Evolutionary conservation across 1,284 basidiomycete genomes (phyloP), one percentile per base, ranked within the genome.

Genomic region (Microstroma glucosiphilum): DNA sequence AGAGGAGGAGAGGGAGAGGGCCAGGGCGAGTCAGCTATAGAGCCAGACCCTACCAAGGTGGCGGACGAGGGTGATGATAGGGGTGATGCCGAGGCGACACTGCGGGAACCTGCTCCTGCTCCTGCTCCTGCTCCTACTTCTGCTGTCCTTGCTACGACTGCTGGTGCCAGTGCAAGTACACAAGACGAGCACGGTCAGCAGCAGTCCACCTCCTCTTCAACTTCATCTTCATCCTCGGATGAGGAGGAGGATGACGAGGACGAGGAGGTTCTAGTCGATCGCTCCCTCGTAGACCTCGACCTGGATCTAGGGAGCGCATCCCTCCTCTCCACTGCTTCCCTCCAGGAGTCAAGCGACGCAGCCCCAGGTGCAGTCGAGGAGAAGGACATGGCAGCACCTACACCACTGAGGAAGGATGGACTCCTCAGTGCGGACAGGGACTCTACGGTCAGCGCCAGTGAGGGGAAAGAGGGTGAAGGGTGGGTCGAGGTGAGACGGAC

Each of bases 1-100:
- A 2, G 43, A 60, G 46, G 58, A 9, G 37, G 58, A 60, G 37
- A 53, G 25, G n/a, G n/a, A n/a, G n/a, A n/a, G n/a, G n/a, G n/a
- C n/a, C n/a, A n/a, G n/a, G n/a, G n/a, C n/a, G n/a, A n/a, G n/a
- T n/a, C n/a, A 26, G 43, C 57, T 37, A 17, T 17, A 11, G 21
- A 21, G 15, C 59, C 59, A 25, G 59, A 60, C 56, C 43, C 59
- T 23, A 56, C 25, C 2, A 17, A n/a, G 3, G 59, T 60, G 17
- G 59, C 59, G n/a, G 26, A 15, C 12, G n/a, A 19, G 21, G 59
- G 30, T 1, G 59, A 60, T 40, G 59, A 60, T 23, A 12, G 59
- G 7, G 40, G 4, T 17, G 48, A 57, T 26, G 17, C 49, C 2
- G 49, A 55, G 26, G 48, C 59, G 40, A 60, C 59, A 30, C 43